Base-by-base conservation (phyloP, 768 basidiomycete species). In the Rhizopogon vinicolor region DNA sequence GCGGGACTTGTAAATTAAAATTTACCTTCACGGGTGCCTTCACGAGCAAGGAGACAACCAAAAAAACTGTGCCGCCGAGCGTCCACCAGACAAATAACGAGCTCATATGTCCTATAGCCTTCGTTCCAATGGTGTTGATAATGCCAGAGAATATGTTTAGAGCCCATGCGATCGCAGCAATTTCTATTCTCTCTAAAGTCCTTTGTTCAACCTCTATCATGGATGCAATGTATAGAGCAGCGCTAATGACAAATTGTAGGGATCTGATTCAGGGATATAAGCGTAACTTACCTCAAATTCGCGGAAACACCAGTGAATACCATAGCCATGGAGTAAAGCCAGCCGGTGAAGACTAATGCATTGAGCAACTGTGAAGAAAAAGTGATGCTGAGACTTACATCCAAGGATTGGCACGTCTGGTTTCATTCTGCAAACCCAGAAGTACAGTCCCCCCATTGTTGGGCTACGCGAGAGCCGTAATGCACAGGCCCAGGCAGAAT, bases 401-500 rank as follows among this genome's bases (percentile, higher is more conserved):
- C 81, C 82, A 3, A 83, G 71, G 14, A 81, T 68, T 1, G 81
- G 82, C 13, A 70, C 57, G 49, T 81, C 73, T 0, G 81, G 80
- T 60, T 82, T 81, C 79, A 83, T 80, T 61, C 75, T 78, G 68
- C 80, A 83, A 9, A 82, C 81, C 82, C 82, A 83, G 62, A 83
- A 84, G 65, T 84, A 84, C 42, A 83, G 66, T 5, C 81, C 82
- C 22, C 81, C 82, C 73, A 83, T 76, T 3, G 81, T 80, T 0
- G 81, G 80, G 53, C 78, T 79, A 49, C 22, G 1, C 10, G 53
- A 56, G 14, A 25, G 48, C n/a, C 18, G 9, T 41, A 58, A 58
- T 46, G 7, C 25, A 14, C 7, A 18, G 14, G 25, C 25, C 5
- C 25, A 25, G 12, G 40, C 16, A 22, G 2, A 6, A 3, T 37